Conservation (phyloP, 371 early-diverging fungal genomes). For the Zopfochytrium polystomum region DNA sequence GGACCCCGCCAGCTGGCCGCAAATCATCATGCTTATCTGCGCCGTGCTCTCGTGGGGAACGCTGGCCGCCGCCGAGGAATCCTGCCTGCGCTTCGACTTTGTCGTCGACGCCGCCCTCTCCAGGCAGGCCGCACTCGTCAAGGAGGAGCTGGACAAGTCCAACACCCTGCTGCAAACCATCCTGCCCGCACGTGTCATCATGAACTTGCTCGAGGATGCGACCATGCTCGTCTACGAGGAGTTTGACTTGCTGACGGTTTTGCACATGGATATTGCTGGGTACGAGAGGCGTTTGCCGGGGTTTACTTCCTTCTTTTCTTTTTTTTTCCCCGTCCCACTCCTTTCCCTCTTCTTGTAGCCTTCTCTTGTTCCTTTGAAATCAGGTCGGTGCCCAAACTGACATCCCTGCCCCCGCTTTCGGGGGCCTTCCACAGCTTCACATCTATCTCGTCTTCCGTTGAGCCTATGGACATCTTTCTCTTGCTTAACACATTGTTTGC, state of each 20-base stretch:
- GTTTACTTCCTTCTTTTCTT: too few relatives aligned
- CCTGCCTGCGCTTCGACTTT: too few relatives aligned
- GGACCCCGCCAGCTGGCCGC: constrained; percentile 8
- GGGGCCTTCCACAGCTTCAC: constrained; percentile 36
- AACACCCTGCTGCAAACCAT: constrained; percentile 37
- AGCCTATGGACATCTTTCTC: constrained; percentile 41
- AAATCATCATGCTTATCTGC: constrained; percentile 12
- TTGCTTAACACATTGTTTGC: constrained; percentile 46
- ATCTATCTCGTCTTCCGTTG: constrained; percentile 39
- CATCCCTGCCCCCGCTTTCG: neutral
- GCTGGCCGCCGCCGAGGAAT: constrained; percentile 17
- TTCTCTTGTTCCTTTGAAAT: neutral
- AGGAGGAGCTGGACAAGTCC: constrained; percentile 37
- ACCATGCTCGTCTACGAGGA: constrained; percentile 41
- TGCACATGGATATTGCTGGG: constrained; percentile 51
- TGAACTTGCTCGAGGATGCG: constrained; percentile 35
- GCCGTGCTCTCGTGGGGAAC: constrained; percentile 10
- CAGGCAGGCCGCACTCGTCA: constrained; percentile 38
- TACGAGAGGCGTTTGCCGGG: too few relatives aligned
- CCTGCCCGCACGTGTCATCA: constrained; percentile 37
- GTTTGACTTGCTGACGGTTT: too few relatives aligned
- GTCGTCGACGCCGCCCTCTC: constrained; percentile 34
- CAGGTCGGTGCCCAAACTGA: too few relatives aligned
- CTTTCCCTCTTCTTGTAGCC: too few relatives aligned
- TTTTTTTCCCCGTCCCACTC: too few relatives aligned